These are phyloP conservation scores for Blastomyces emzantsi DNA, from an alignment of 2,329 filamentous ascomycete species.

Conservation along the genomic window DNA sequence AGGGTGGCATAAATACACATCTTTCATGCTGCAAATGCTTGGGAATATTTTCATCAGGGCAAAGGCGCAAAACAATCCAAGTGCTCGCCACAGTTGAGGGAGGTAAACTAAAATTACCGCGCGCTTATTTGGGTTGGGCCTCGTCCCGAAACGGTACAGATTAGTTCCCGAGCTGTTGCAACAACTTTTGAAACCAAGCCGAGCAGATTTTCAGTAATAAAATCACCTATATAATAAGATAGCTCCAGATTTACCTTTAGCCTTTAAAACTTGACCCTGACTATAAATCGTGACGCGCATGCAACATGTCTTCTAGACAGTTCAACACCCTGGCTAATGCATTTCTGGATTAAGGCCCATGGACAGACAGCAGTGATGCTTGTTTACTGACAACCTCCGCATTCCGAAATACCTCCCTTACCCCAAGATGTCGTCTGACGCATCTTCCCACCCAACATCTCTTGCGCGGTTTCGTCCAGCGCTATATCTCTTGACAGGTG, in stretches of 20 bases:
- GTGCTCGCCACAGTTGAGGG: too few species aligned
- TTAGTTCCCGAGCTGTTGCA: too few species aligned
- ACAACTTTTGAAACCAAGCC: too few species aligned
- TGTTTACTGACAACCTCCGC: background rate
- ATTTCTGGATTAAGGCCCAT: background rate
- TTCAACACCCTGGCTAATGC: background rate
- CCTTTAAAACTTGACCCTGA: background rate
- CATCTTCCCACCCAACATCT: constrained; percentile 25
- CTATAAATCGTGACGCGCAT: background rate
- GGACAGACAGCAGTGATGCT: background rate
- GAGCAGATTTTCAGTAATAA: too few species aligned
- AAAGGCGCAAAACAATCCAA: too few species aligned
- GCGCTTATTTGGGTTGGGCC: too few species aligned
- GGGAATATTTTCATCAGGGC: too few species aligned
- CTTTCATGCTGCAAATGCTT: too few species aligned
- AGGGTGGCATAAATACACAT: background rate
- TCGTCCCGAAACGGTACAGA: too few species aligned
- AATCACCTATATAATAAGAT: too few species aligned
- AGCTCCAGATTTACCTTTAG: background rate
- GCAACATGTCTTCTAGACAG: background rate
- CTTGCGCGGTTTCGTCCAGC: constrained; percentile 34
- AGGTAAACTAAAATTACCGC: too few species aligned
- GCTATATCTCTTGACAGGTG: constrained; percentile 35
- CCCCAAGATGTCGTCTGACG: constrained; percentile 18
- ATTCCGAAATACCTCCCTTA: background rate